phyloP scores from a whole-genome alignment of 768 basidiomycete genomes.

The Sistotremastrum niveocremeum region DNA sequence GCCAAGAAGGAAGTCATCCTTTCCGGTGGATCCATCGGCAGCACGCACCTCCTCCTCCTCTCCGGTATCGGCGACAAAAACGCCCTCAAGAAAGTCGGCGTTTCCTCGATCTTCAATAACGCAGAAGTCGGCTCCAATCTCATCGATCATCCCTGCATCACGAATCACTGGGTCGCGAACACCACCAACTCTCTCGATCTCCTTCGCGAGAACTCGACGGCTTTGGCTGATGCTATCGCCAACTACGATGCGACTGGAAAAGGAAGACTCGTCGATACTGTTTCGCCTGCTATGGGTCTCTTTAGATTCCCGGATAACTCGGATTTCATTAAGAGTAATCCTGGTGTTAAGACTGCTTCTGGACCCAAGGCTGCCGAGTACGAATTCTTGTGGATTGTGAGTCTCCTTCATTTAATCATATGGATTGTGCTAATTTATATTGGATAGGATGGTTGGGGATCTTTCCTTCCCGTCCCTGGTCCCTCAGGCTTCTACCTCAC shows the following conservation, averaged over 20 bases:
- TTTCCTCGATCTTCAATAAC: constrained; percentile 14
- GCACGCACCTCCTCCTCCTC: constrained; percentile 16
- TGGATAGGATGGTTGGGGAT: too few species aligned
- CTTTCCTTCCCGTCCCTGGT: too few species aligned
- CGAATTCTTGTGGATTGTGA: too few species aligned
- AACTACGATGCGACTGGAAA: not conserved
- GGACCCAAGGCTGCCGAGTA: too few species aligned
- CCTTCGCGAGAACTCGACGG: not conserved
- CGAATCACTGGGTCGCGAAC: constrained; percentile 9
- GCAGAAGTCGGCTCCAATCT: constrained; percentile 26
- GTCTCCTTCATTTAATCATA: too few species aligned
- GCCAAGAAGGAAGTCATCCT: constrained; percentile 8
- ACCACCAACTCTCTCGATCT: constrained; percentile 5
- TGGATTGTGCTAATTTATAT: too few species aligned
- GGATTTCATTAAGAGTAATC: too few species aligned
- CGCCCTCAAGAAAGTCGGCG: constrained; percentile 9
- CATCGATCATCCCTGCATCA: constrained; percentile 14
- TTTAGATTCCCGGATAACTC: too few species aligned
- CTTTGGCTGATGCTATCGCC: not conserved
- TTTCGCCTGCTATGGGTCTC: too few species aligned
- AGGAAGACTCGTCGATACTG: too few species aligned
- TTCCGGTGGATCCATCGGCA: constrained; percentile 13
- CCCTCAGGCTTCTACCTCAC: constrained; percentile 10
- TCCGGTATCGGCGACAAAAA: constrained; percentile 17
- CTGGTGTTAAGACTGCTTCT: too few species aligned